Percentiles rank a stretch among this genome's conserved stretches.
Evolutionary conservation across 2,329 filamentous ascomycete species (phyloP).

Genomic region (Gyromitra esculenta): DNA sequence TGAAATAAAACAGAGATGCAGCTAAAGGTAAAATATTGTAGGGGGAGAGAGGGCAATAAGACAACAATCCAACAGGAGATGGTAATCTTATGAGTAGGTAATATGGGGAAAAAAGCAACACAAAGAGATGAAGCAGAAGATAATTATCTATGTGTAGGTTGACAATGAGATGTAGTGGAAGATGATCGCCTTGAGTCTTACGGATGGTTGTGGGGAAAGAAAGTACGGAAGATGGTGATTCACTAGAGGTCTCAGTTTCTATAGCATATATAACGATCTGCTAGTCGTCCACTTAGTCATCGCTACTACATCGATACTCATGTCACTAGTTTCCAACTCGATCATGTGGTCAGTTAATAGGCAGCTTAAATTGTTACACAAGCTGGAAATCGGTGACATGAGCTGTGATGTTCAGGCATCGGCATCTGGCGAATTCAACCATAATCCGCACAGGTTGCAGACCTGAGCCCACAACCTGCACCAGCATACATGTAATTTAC

Average conservation of each 20-base stretch:
- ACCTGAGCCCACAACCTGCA: background rate
- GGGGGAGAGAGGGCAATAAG: background rate
- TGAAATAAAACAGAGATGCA: background rate
- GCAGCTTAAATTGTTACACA: background rate
- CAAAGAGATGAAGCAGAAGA: background rate
- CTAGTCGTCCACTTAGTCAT: conserved; percentile 7
- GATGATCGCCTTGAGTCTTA: background rate
- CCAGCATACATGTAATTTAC: conserved; percentile 1
- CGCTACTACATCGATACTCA: background rate
- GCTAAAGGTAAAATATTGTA: background rate
- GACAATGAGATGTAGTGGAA: background rate
- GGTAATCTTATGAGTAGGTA: background rate
- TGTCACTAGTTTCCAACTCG: background rate
- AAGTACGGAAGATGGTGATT: background rate
- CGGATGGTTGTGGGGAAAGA: background rate
- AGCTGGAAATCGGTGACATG: background rate
- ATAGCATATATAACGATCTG: background rate
- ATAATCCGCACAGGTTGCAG: background rate
- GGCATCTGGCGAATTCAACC: background rate
- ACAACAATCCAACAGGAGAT: background rate
- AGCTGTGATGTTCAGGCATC: background rate
- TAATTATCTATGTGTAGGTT: background rate
- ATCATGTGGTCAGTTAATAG: background rate
- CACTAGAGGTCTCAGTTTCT: background rate
- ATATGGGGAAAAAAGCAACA: background rate